Base-by-base conservation (phyloP, 768 basidiomycete genomes). In the Cystobasidium tubakii region DNA sequence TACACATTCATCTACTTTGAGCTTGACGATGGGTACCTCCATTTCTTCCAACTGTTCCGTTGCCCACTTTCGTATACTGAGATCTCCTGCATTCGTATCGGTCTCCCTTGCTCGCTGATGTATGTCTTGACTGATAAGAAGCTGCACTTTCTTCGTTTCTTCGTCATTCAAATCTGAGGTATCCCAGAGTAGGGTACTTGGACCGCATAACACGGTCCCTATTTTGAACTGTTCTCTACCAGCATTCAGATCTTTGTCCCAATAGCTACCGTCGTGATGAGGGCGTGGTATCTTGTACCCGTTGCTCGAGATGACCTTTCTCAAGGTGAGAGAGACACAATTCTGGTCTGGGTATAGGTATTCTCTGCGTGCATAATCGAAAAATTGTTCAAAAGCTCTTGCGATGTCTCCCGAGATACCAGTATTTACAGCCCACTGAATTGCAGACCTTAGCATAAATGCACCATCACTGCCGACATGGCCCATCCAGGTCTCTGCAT, bases 211-310 rank as follows among this genome's bases (percentile, higher is more conserved):
- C 9, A 46, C 42, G 7, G 66, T 54, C n/a, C 66, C 66, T 7
- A 69, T 27, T 23, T 69, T 69, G 44, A 69, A 69, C 9, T 13
- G 4, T 31, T 21, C 17, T 43, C 44, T 50, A 19, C 66, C 66
- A 4, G 66, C 34, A 54, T 69, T 54, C 23, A 55, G 10, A 6
- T 46, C 25, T 31, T 29, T 34, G 4, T 31, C 31, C 66, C 66
- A 69, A 36, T 69, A 69, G 1, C 25, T 9, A 19, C 66, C 66
- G 27, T 69, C 66, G 25, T 50, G 66, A 54, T 69, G 66, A 42
- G 66, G 66, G 6, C 66, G 13, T 7, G 66, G 46, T 17, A 54
- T 54, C 42, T 53, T 23, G 34, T 6, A 69, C 1, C 55, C 66
- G 27, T 46, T n/a, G 23, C 21, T 17, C 10, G 19, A 34, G 9